Evolutionary conservation across 1,284 basidiomycete species (phyloP), one percentile per base, ranked within the genome.

Genomic region (Rhodotorula sp.): DNA sequence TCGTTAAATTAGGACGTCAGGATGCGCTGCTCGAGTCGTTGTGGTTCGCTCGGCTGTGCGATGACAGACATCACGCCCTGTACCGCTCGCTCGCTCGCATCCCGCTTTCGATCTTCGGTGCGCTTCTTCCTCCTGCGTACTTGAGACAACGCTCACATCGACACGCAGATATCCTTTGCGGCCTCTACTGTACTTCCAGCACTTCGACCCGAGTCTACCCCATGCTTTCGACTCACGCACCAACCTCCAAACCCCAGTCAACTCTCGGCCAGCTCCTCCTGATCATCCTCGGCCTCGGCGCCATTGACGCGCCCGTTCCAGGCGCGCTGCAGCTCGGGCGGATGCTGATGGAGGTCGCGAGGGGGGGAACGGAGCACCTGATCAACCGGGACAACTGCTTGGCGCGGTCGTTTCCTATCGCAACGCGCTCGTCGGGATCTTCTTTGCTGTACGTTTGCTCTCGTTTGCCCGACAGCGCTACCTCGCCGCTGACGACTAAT

Each of bases 211-310:
- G 46, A 13, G 10, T 44, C 39, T 24, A 64, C 29, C 62, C 67
- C 17, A 39, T 68, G 24, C 53, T 68, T 11, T n/a, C n/a, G n/a
- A n/a, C n/a, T n/a, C 67, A 68, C 22, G 34, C 60, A 2, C 62
- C 67, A 2, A 39, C 67, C 17, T 68, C 64, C 58, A 60, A 64
- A 36, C 67, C 67, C 2, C 58, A 64, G 15, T 55, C 32, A 32
- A 68, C 67, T 22, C 53, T 59, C 27, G 62, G 57, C 8, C 58
- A 59, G n/a, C 62, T 68, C 46, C 62, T 68, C n/a, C 57, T 68
- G 29, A 52, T 55, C 22, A 55, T 68, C 29, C 61, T 60, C 58
- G 67, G 57, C 10, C 32, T 68, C 46, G 67, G 67, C 17, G 62
- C 67, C 34, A 27, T 68, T 24, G 55, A 64, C 48, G 62, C 62